A percentile compares a stretch with the other conserved stretches of the same genome.
phyloP scores from a whole-genome alignment of 1,284 basidiomycete genomes.

The Bondarzewia mesenterica region DNA sequence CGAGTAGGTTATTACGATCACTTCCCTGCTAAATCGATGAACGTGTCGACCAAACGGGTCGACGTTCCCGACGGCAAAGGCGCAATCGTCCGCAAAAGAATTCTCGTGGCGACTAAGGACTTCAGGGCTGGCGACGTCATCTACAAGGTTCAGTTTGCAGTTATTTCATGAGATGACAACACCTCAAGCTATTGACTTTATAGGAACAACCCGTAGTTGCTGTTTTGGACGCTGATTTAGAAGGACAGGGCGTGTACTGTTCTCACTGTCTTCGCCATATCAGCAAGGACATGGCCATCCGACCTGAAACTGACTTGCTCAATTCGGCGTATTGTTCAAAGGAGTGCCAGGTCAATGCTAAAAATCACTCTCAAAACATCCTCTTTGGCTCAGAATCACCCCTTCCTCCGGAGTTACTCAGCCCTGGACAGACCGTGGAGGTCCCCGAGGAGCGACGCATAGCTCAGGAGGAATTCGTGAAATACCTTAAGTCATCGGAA shows the following conservation, averaged over 20 bases:
- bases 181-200: not conserved
- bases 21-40: constrained; percentile 65
- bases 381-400: constrained; percentile 62
- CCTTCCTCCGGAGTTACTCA: constrained; percentile 41
- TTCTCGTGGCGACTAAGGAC: constrained; percentile 61
- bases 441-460: constrained; percentile 36
- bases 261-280: constrained; percentile 61
- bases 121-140: constrained; percentile 64
- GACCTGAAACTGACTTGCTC: constrained; percentile 42
- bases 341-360: constrained; percentile 49
- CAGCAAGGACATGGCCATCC: constrained; percentile 34
- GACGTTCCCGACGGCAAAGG: constrained; percentile 28
- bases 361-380: constrained; percentile 53
- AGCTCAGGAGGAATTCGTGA: constrained; percentile 51
- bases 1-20: constrained; percentile 61
- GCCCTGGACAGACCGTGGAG: constrained; percentile 19
- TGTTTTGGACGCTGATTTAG: constrained; percentile 60
- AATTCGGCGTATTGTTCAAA: constrained; percentile 63
- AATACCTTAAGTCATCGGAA: constrained; percentile 42
- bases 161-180: not conserved
- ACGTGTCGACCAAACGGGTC: constrained; percentile 49
- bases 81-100: constrained; percentile 33
- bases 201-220: constrained; percentile 69
- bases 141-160: constrained; percentile 45
- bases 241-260: constrained; percentile 58